These are phyloP conservation scores for Sclerotiophoma versabilis DNA, from an alignment of 2,329 filamentous ascomycete species.

Conservation along the genomic window DNA sequence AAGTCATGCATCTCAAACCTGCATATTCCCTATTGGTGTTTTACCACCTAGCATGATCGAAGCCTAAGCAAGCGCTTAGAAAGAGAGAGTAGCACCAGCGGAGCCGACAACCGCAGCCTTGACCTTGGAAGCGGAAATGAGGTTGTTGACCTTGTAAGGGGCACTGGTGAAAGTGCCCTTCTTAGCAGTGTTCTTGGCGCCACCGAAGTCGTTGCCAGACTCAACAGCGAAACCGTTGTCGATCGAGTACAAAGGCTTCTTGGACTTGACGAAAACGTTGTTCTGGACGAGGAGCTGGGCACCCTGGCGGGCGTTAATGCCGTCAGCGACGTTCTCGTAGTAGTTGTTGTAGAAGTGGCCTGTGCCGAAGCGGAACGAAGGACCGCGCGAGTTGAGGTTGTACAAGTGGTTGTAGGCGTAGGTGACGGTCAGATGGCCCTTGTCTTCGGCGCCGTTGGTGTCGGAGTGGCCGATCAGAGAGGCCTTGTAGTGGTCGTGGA, in stretches of 20 bases:
- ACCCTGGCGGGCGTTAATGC: constrained; percentile 53
- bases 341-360: constrained; percentile 67
- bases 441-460: constrained; percentile 65
- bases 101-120: constrained; percentile 50
- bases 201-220: constrained; percentile 51
- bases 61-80: constrained; percentile 25
- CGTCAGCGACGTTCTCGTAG: constrained; percentile 48
- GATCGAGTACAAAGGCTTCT: constrained; percentile 46
- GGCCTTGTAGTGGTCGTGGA: constrained; percentile 67
- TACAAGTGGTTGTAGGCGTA: constrained; percentile 71
- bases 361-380: constrained; percentile 71
- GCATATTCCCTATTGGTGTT: background rate
- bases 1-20: background rate
- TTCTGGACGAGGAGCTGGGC: constrained; percentile 54
- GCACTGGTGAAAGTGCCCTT: constrained; percentile 43
- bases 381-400: constrained; percentile 69
- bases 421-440: constrained; percentile 67
- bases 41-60: background rate
- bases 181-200: constrained; percentile 39
- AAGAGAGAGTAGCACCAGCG: constrained; percentile 50
- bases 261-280: constrained; percentile 46
- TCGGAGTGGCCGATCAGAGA: constrained; percentile 68
- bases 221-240: constrained; percentile 48
- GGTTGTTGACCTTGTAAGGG: constrained; percentile 44
- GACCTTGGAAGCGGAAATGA: constrained; percentile 45